Base-by-base conservation (phyloP, 1,284 basidiomycete genomes). In the Apiotrichum siamense region DNA sequence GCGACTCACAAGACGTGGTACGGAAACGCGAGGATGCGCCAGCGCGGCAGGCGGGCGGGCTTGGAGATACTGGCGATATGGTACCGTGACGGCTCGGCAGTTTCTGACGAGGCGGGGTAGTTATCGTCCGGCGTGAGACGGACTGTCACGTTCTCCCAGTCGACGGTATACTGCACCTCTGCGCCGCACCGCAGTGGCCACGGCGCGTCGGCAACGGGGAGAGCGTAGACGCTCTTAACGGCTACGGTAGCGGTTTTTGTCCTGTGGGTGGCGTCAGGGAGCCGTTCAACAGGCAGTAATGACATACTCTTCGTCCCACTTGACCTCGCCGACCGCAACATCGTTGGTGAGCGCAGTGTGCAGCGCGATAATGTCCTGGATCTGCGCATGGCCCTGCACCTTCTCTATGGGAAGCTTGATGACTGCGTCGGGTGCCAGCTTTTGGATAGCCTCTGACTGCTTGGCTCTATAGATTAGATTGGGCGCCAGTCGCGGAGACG, bases 221-320 rank as follows among this genome's bases (percentile, higher is more conserved):
- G 40, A 46, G 32, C 48, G 53, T 63, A 63, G 4, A 38, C 56
- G 15, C 54, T 55, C 43, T 60, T 51, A 44, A 58, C 54, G 17
- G 56, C 42, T 47, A 68, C 57, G 13, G 51, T 52, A 32, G 63
- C 53, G 10, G 52, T 54, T 38, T 65, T 60, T 27, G 55, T 39
- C 26, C 65, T 66, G 47, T 52, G 13, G 50, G 44, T 21, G 21
- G 17, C 15, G 18, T 44, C 17, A 44, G 42, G 7, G 4, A 15
- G 7, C 17, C 26, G 25, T 7, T 17, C 7, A 25, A 37, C 31
- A n/a, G n/a, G 25, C 41, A 21, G 24, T 5, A 25, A 25, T 23
- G 12, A 49, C 64, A 51, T 51, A 69, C 69, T 56, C 43, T 4
- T 64, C 52, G 47, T 69, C 52, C 60, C 64, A 72, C 23, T 63